Evolutionary conservation across 352 stramenopile genomes (phyloP).

Genomic region (Bremia lactucae): DNA sequence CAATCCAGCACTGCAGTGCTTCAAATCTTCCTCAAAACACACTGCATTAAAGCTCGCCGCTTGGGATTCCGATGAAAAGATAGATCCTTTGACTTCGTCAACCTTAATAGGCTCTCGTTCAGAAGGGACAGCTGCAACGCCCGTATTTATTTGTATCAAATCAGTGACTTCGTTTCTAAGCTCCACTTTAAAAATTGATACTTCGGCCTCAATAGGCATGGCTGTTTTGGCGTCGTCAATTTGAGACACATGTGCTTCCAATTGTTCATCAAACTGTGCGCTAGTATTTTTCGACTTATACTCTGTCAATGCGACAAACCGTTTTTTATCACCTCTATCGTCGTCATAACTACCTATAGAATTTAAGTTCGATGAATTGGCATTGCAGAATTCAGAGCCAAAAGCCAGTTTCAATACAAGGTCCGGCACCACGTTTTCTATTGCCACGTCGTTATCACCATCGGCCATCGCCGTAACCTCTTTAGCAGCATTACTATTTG

Average conservation of each 20-base stretch:
- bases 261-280: neutral
- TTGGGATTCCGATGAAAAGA: conserved; percentile 1
- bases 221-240: neutral
- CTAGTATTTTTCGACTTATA: neutral
- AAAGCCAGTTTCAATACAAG: too few relatives aligned
- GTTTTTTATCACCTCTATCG: neutral
- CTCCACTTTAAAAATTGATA: neutral
- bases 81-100: neutral
- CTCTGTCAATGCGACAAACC: neutral
- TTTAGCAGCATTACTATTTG: neutral
- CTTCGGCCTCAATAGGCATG: neutral
- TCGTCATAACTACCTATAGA: neutral
- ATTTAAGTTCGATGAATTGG: neutral
- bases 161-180: too few relatives aligned
- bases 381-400: neutral
- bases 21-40: neutral
- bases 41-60: neutral
- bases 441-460: neutral
- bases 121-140: too few relatives aligned
- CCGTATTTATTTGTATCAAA: too few relatives aligned
- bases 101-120: neutral
- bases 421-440: neutral
- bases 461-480: neutral
- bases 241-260: neutral
- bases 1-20: neutral